These are phyloP conservation scores for Elsinoe australis DNA, from an alignment of 2,329 filamentous ascomycete genomes.

Conservation along the genomic window DNA sequence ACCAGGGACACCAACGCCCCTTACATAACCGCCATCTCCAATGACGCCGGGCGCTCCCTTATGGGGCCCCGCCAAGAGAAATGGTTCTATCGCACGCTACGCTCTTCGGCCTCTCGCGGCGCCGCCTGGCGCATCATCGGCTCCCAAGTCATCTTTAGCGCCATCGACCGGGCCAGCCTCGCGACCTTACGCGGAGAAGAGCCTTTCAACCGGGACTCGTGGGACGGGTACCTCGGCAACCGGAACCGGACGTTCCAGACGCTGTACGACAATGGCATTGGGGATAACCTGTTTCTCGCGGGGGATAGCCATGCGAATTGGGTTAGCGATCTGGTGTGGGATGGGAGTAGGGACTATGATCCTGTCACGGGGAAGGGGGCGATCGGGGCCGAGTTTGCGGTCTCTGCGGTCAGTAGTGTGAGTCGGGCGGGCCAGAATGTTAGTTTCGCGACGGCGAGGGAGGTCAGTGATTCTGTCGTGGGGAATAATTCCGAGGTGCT, in stretches of 20 bases:
- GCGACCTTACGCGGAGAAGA: constrained; percentile 32
- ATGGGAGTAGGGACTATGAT: constrained; percentile 32
- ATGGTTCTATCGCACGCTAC: constrained; percentile 46
- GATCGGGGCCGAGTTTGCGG: constrained; percentile 47
- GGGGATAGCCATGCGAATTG: constrained; percentile 63
- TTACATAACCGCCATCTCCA: constrained; percentile 24
- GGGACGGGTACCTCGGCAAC: constrained; percentile 61
- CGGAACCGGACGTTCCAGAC: constrained; percentile 60
- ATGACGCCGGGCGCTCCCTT: constrained; percentile 26
- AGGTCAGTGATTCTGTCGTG: constrained; percentile 3
- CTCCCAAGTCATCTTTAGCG: constrained; percentile 59
- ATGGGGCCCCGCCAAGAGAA: constrained; percentile 26
- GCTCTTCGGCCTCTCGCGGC: constrained; percentile 45
- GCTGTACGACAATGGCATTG: constrained; percentile 58
- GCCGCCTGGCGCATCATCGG: constrained; percentile 63
- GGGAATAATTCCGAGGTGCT: constrained; percentile 53
- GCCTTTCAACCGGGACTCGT: constrained; percentile 47
- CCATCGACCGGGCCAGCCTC: constrained; percentile 38
- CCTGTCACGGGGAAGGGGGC: constrained; percentile 32
- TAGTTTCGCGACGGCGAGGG: constrained; percentile 5
- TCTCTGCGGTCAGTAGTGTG: constrained; percentile 48
- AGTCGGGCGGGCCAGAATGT: constrained; percentile 3
- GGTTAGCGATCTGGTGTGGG: constrained; percentile 36
- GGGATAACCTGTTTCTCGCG: constrained; percentile 62
- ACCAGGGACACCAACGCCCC: constrained; percentile 47